Conservation (phyloP, 2,329 filamentous ascomycete species). For the Dothistroma septosporum region DNA sequence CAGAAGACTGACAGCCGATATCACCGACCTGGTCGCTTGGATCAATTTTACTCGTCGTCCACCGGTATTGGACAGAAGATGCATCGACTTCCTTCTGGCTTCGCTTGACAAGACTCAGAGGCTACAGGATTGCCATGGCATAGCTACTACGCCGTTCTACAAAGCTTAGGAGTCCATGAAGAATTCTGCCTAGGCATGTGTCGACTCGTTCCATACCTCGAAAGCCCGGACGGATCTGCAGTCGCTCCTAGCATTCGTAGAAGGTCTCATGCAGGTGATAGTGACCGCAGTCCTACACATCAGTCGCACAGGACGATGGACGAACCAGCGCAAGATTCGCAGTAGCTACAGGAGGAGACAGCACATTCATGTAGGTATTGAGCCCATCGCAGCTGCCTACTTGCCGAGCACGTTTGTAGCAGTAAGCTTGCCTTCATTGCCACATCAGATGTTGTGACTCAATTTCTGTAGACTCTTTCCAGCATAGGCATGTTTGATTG, state of each 20-base stretch:
- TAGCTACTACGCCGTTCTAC: neutral
- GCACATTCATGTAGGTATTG: slow-evolving; percentile 52
- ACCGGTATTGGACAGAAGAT: slow-evolving; percentile 13
- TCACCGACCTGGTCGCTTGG: slow-evolving; percentile 15
- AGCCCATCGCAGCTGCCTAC: slow-evolving; percentile 48
- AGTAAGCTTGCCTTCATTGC: slow-evolving; percentile 1
- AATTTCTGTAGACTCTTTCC: slow-evolving; percentile 9
- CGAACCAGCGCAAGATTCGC: slow-evolving; percentile 31
- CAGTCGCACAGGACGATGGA: slow-evolving; percentile 19
- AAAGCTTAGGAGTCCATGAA: slow-evolving; percentile 9
- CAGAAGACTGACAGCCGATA: slow-evolving; percentile 7
- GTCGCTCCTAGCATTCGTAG: neutral
- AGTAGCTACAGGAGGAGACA: slow-evolving; percentile 43
- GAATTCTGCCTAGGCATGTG: slow-evolving; percentile 8
- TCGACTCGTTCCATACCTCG: slow-evolving; percentile 4
- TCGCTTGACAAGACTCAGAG: neutral
- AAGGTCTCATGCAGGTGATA: neutral
- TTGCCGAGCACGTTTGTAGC: slow-evolving; percentile 51
- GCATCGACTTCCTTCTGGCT: slow-evolving; percentile 3
- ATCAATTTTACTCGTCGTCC: slow-evolving; percentile 14
- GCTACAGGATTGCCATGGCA: neutral
- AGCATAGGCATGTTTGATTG: slow-evolving; percentile 20
- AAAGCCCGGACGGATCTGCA: slow-evolving; percentile 13
- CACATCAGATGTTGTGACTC: neutral
- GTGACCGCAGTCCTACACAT: slow-evolving; percentile 17